Conservation (phyloP, 441 rosid species). For the Mallotus repandus region DNA sequence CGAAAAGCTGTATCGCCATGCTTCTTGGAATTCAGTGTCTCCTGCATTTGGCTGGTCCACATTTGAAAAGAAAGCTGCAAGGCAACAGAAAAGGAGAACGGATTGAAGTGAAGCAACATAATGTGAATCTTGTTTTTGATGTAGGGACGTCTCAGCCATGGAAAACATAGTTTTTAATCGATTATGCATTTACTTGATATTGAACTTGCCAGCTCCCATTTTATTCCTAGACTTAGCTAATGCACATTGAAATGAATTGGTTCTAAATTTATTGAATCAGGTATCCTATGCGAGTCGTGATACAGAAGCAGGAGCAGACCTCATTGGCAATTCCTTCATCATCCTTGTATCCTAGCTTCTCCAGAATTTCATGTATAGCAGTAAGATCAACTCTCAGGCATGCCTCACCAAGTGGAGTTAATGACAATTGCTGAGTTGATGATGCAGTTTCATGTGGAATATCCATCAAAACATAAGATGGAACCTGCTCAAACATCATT, state of each 20-base stretch:
- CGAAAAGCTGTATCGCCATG: constrained; percentile 87
- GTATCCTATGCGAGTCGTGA: too few species aligned
- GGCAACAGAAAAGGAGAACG: background rate
- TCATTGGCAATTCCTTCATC: constrained; percentile 86
- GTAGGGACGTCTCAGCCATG: too few species aligned
- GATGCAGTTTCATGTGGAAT: constrained; percentile 57
- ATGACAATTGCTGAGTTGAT: constrained; percentile 39
- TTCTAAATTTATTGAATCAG: too few species aligned
- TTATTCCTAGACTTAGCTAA: too few species aligned
- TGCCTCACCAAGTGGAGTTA: constrained; percentile 88
- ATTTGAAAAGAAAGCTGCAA: constrained; percentile 84
- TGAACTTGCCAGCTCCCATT: too few species aligned
- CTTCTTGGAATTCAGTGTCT: constrained; percentile 77
- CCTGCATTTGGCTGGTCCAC: constrained; percentile 94
- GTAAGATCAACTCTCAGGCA: constrained; percentile 81
- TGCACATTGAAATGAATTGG: too few species aligned
- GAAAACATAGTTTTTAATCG: too few species aligned
- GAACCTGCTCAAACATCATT: constrained; percentile 48
- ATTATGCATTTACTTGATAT: too few species aligned
- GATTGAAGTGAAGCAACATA: background rate
- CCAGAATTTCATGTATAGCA: constrained; percentile 80
- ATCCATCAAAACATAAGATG: constrained; percentile 72
- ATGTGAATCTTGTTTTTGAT: background rate
- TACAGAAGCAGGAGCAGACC: constrained; percentile 31
- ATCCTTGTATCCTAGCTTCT: constrained; percentile 78